Base-by-base conservation (phyloP, 1,284 basidiomycete genomes). In the Coriolopsis trogii region DNA sequence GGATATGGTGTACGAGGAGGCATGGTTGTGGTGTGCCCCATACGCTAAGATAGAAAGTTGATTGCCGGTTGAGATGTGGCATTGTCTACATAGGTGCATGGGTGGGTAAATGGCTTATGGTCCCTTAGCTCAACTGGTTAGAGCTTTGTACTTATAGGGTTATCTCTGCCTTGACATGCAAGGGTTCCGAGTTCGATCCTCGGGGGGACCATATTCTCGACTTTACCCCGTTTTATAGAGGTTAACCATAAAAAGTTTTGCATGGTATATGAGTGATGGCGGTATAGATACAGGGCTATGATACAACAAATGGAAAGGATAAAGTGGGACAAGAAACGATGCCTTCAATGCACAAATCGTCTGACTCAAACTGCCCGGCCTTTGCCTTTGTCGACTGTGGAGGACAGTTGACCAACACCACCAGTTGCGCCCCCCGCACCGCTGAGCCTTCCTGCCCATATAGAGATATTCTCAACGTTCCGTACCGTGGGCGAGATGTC, bases 141-240 rank as follows among this genome's bases (percentile, higher is more conserved):
- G 73, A 73, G 73, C 73, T 70, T 74, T 73, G 73, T 74, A 74
- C 73, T 74, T 74, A 74, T 74, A 72, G 63, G 73, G 73, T 65
- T 71, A 66, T 56, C 63, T 61, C 55, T 55, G 61, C 61, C 53
- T 55, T 56, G 53, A 53, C 48, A 74, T 74, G 73, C 73, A 73
- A 73, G 69, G 72, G 73, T 74, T 72, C 72, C 73, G 73, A 74
- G 73, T 74, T 74, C 73, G 70, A 74, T 72, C 70, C 73, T 74
- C 73, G 73, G 73, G 70, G 71, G 72, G 72, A 73, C 72, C 73
- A 74, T 9, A 25, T 51, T 62, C 65, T 70, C 68, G 61, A 33
- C 7, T 12, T 33, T 33, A 5, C 12, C 31, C 31, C 31, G 13
- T 16, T 30, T 13, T 13, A 13, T 7, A 8, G n/a, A n/a, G n/a